Evolutionary conservation across 305 asterid species (phyloP), one percentile per base, ranked within the genome.

Genomic region (Fraxinus baroniana): DNA sequence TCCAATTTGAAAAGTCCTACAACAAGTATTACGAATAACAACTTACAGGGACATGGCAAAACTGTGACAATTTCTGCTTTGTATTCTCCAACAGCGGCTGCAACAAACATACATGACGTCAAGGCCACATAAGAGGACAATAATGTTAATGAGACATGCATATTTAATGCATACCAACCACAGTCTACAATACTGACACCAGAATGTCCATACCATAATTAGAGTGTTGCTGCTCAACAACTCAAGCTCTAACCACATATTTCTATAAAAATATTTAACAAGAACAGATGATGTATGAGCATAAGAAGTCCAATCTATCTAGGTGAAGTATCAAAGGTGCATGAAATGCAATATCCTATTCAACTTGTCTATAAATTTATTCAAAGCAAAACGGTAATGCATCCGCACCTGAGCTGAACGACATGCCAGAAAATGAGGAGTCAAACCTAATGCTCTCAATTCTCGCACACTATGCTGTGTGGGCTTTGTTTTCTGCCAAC

Each of bases 381-480:
- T 71, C 24, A 15, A 3, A 32, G 28, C 52, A 8, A 78, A 5
- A 78, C 3, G 12, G 18, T 66, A 44, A 33, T 20, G 62, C n/a
- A 55, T 60, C 55, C 20, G 80, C 87, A 95, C 99, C 99, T 93
- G 89, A 22, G 93, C 89, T 35, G 99, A 94, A 68, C 98, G 98
- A 90, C 98, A 95, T 82, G 99, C 99, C 87, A 95, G 86, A 82
- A 95, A 94, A 87, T 95, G 98, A 18, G 99, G 99, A 74, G 93
- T 91, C 88, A 95, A 88, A 74, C 98, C 99, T 80, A 95, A 82
- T 66, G 98, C 99, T 87, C 99, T 88, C 87, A 95, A 70, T 86
- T 94, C 98, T 77, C 99, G 93, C 81, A 95, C 98, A 82, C 99
- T 94, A 74, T 95, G 99, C 84, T 95, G 98, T 18, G 99, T 95